Conservation (phyloP, 169 alveolate genomes). For the Babesia sp. region DNA sequence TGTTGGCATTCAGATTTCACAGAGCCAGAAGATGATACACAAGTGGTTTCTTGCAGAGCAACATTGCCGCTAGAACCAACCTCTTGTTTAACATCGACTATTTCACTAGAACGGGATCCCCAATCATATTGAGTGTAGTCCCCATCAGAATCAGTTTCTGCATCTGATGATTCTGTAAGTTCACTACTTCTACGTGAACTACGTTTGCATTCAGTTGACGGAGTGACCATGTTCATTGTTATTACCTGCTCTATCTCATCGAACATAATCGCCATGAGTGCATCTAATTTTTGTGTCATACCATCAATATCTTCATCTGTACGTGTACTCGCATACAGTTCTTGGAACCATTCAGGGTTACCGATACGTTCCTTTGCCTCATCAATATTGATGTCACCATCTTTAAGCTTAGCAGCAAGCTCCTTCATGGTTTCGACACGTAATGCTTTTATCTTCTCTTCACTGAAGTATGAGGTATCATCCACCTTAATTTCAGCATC, state of each 20-base stretch:
- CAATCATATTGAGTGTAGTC: background rate
- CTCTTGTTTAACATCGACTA: constrained; percentile 1
- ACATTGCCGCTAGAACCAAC: background rate
- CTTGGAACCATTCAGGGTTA: constrained; percentile 58
- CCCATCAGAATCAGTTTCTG: constrained; percentile 8
- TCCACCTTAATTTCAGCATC: constrained; percentile 56
- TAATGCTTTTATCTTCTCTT: constrained; percentile 26
- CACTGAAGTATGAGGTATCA: constrained; percentile 39
- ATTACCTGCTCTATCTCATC: constrained; percentile 9
- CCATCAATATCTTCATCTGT: constrained; percentile 74
- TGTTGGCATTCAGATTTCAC: background rate
- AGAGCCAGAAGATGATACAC: background rate
- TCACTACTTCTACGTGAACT: background rate
- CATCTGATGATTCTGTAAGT: background rate
- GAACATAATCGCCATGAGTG: constrained; percentile 46
- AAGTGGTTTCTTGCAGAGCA: background rate
- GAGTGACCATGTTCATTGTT: background rate
- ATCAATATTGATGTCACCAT: constrained; percentile 24
- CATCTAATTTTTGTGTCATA: constrained; percentile 70
- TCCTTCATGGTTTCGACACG: constrained; percentile 38
- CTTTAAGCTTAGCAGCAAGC: constrained; percentile 18
- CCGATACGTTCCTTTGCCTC: constrained; percentile 41
- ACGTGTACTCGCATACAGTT: constrained; percentile 51
- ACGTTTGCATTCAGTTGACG: background rate
- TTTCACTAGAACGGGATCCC: background rate